Conservation (phyloP, 2,329 filamentous ascomycete species). For the Ophiocordyceps camponoti-leonardi region DNA sequence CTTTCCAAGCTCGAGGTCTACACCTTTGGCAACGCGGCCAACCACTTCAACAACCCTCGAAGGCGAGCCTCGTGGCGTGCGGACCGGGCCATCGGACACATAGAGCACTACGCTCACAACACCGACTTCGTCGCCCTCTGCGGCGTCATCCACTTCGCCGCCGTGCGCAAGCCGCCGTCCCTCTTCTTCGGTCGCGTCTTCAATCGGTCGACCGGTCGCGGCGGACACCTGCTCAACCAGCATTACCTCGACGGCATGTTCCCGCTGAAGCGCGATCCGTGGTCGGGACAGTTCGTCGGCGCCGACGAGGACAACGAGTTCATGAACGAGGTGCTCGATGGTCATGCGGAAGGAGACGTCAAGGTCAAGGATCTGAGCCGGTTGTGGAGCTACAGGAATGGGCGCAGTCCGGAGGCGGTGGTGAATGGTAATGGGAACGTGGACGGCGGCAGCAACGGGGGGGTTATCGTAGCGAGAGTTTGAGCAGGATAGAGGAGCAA, state of each 20-base stretch:
- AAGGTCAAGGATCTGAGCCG: slow-evolving; percentile 44
- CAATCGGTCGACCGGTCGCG: slow-evolving; percentile 27
- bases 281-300: slow-evolving; percentile 22
- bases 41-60: slow-evolving; percentile 67
- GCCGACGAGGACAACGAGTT: slow-evolving; percentile 36
- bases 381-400: slow-evolving; percentile 46
- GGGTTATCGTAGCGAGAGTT: background rate
- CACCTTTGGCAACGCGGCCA: slow-evolving; percentile 64
- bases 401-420: slow-evolving; percentile 28
- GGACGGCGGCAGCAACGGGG: no score
- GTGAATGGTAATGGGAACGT: slow-evolving; percentile 17
- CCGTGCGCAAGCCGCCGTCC: slow-evolving; percentile 28
- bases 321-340: slow-evolving; percentile 38
- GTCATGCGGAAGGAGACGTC: slow-evolving; percentile 24
- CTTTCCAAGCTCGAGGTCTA: slow-evolving; percentile 56
- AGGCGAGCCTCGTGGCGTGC: slow-evolving; percentile 18
- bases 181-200: slow-evolving; percentile 48
- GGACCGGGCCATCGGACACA: slow-evolving; percentile 43
- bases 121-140: slow-evolving; percentile 59
- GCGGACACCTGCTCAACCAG: slow-evolving; percentile 42
- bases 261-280: slow-evolving; percentile 25
- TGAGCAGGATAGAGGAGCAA: background rate
- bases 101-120: slow-evolving; percentile 67
- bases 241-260: slow-evolving; percentile 48
- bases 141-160: slow-evolving; percentile 54